Percentiles rank a stretch among this genome's conserved stretches.
phyloP scores from a whole-genome alignment of 176 grass and related monocot species.

The Phoenix roebelenii region DNA sequence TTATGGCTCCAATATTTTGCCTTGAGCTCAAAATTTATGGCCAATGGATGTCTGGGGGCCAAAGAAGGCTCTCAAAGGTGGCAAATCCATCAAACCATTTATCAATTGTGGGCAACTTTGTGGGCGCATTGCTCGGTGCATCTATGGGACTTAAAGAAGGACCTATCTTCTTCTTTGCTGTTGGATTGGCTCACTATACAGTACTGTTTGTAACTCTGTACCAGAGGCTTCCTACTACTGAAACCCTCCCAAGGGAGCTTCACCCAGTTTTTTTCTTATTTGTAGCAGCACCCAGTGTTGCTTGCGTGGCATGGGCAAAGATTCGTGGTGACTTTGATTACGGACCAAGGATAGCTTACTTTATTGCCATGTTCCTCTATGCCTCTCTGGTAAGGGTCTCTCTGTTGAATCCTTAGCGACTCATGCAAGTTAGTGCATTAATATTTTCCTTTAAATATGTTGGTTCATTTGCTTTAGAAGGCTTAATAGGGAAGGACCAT shows the following conservation, averaged over 20 bases:
- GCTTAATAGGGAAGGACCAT: no score
- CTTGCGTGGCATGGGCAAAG: constrained; percentile 85
- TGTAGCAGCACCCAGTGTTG: constrained; percentile 75
- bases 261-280: constrained; percentile 98
- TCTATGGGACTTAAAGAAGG: constrained; percentile 69
- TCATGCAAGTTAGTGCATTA: no score
- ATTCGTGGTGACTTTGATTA: constrained; percentile 61
- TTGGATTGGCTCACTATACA: constrained; percentile 81
- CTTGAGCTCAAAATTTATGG: constrained; percentile 97
- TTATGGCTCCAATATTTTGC: constrained; percentile 82
- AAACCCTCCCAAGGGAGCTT: constrained; percentile 84
- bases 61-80: constrained; percentile 68
- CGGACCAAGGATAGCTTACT: constrained; percentile 65
- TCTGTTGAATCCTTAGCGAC: no score
- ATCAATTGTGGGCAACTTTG: constrained; percentile 90
- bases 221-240: constrained; percentile 83
- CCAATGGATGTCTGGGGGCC: constrained; percentile 88
- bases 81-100: constrained; percentile 89
- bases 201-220: constrained; percentile 99
- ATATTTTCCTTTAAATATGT: no score
- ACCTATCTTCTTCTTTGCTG: constrained; percentile 78
- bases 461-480: no score
- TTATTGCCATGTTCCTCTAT: constrained; percentile 86
- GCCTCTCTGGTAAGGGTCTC: constrained; percentile 56
- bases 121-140: constrained; percentile 71